Evolutionary conservation across 208 protist species (phyloP).

Genomic region (Kentomonas sorsogonicus): DNA sequence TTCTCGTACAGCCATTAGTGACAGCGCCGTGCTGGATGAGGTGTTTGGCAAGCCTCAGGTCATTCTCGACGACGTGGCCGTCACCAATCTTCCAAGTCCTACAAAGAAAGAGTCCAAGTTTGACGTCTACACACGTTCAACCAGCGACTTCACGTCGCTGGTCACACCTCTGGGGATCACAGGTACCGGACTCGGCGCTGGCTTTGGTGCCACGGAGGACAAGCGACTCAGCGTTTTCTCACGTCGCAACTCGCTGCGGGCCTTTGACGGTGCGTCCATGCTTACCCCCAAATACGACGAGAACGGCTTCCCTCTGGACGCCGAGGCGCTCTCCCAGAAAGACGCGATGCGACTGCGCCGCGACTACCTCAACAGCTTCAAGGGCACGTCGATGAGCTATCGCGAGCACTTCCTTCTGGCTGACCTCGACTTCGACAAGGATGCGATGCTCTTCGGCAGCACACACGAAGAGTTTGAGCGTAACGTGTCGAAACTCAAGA

Average conservation of each 20-base stretch:
- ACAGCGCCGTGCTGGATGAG: too few relatives aligned
- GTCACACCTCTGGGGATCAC: constrained; percentile 55
- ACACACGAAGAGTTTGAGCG: constrained; percentile 78
- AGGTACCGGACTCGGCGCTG: constrained; percentile 59
- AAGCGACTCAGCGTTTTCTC: constrained; percentile 80
- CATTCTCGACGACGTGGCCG: constrained; percentile 33
- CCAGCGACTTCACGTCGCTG: constrained; percentile 71
- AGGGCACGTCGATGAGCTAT: constrained; percentile 71
- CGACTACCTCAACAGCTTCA: constrained; percentile 78
- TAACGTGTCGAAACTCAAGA: constrained; percentile 74
- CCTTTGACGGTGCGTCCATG: constrained; percentile 32
- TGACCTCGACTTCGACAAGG: constrained; percentile 84
- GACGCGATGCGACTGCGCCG: constrained; percentile 61
- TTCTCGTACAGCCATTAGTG: too few relatives aligned
- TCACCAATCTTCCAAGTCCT: constrained; percentile 63
- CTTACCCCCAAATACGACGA: constrained; percentile 67
- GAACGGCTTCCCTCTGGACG: constrained; percentile 66
- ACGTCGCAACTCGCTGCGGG: constrained; percentile 55
- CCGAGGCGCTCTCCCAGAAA: constrained; percentile 44
- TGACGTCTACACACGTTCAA: constrained; percentile 69
- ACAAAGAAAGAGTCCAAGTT: constrained; percentile 49
- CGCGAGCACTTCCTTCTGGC: constrained; percentile 85
- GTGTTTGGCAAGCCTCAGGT: constrained; percentile 6
- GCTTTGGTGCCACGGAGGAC: constrained; percentile 74
- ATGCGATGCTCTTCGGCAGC: constrained; percentile 74